These are phyloP conservation scores for Furcasterigmium sp. DNA, from an alignment of 2,329 filamentous ascomycete genomes.

Conservation along the genomic window DNA sequence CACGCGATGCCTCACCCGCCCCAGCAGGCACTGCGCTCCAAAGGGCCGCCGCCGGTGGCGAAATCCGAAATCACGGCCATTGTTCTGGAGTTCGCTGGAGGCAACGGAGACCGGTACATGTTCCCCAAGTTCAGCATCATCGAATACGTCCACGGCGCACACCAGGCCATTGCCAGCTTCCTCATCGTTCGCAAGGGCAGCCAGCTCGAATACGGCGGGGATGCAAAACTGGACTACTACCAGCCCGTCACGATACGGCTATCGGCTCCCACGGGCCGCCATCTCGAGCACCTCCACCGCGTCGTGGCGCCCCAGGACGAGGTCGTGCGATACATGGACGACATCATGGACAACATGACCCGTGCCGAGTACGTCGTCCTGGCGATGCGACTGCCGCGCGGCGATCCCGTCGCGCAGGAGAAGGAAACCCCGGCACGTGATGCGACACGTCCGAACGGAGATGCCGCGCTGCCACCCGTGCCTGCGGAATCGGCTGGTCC, in stretches of 20 bases:
- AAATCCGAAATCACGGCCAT: constrained; percentile 62
- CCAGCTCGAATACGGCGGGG: constrained; percentile 58
- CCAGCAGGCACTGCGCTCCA: constrained; percentile 54
- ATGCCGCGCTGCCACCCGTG: not conserved
- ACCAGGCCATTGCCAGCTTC: constrained; percentile 68
- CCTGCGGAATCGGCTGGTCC: constrained; percentile 5
- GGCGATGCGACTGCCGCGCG: constrained; percentile 59
- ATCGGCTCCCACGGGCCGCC: constrained; percentile 45
- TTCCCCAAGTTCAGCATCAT: constrained; percentile 76
- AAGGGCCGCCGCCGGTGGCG: constrained; percentile 47
- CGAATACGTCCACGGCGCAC: constrained; percentile 55
- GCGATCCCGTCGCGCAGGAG: constrained; percentile 25
- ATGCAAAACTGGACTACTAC: constrained; percentile 65
- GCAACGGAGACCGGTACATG: constrained; percentile 68
- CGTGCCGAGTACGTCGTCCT: constrained; percentile 62
- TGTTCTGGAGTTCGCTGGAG: constrained; percentile 62
- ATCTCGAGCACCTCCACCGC: constrained; percentile 55
- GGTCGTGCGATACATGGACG: constrained; percentile 62
- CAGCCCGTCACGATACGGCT: constrained; percentile 66
- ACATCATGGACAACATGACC: constrained; percentile 65
- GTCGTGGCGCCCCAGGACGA: constrained; percentile 60
- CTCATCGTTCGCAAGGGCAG: constrained; percentile 70
- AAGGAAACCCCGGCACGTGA: constrained; percentile 1
- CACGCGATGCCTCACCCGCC: constrained; percentile 21
- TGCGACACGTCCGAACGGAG: not conserved